Conservation (phyloP, 495 filamentous ascomycete genomes). For the Neurospora terricola region DNA sequence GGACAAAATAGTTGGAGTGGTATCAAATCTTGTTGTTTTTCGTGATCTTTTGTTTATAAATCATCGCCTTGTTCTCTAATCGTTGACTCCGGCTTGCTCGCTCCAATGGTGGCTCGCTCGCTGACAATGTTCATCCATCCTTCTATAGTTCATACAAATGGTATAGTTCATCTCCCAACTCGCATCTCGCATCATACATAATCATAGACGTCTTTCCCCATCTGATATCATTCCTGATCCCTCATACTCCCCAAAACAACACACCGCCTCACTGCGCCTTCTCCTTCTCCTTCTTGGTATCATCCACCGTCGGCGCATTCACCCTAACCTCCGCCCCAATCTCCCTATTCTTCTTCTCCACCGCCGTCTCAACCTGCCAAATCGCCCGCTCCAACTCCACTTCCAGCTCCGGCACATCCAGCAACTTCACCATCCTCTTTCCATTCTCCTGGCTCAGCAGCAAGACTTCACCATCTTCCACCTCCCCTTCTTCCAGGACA, state of each 20-base stretch:
- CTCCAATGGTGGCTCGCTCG: background rate
- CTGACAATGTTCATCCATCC: background rate
- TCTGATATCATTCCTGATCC: background rate
- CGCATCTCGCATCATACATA: background rate
- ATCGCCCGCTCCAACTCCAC: slow-evolving; percentile 86
- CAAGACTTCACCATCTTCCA: slow-evolving; percentile 40
- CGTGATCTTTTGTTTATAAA: background rate
- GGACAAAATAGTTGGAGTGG: background rate
- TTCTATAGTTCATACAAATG: background rate
- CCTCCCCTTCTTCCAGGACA: background rate
- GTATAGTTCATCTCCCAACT: background rate
- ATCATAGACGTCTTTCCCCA: slow-evolving; percentile 10
- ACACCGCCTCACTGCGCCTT: slow-evolving; percentile 11
- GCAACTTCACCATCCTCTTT: slow-evolving; percentile 53
- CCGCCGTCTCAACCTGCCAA: slow-evolving; percentile 66
- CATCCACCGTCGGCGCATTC: slow-evolving; percentile 3
- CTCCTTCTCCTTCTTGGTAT: slow-evolving; percentile 16
- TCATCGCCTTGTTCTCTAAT: background rate
- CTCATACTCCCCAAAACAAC: background rate
- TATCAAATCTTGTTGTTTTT: background rate
- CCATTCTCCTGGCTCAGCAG: slow-evolving; percentile 51
- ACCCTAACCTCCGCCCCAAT: slow-evolving; percentile 5
- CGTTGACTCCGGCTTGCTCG: background rate
- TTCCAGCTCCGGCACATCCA: slow-evolving; percentile 74
- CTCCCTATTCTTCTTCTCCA: slow-evolving; percentile 42